Evolutionary conservation across 2,329 filamentous ascomycete species (phyloP), one percentile per base, ranked within the genome.

Genomic region (Pestalotiopsis fici): DNA sequence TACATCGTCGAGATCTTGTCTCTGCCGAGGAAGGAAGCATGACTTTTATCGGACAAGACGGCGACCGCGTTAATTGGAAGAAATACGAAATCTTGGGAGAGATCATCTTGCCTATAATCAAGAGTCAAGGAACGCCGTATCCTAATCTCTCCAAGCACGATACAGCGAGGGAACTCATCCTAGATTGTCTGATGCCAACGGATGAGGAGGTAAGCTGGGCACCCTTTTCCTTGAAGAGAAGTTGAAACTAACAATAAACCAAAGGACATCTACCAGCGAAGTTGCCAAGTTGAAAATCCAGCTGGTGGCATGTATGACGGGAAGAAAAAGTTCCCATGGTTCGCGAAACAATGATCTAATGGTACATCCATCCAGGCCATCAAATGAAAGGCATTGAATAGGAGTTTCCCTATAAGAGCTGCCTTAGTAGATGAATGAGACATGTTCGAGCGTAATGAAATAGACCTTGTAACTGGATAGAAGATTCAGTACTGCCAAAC

Each of bases 61-160:
- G 85, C 70, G 88, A 93, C 70, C 86, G 93, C 64, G 93, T 99
- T 77, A 98, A 98, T 78, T 99, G 96, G 96, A 94, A 92, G 80
- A 99, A 99, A 78, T 99, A 98, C 74, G 95, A 98, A 79, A 91
- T 99, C 37, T 90, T 98, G 80, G 95, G 95, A 6, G 95, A 98
- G 73, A 93, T 98, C 4, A 87, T 98, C 65, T 85, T 98, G 68
- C 92, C 93, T 2, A 90, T 99, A 65, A 97, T 98, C 87, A 92
- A 91, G 80, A 97, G 95, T 74, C 95, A 98, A 79, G 92, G 93
- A 65, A 90, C 90, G 61, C 90, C 94, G 4, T 98, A 98, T 74
- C 88, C 89, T 28, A 91, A 90, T 69, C 82, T 95, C 69, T 83
- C 84, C 39, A 90, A 86, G 74, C 90, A 92, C 73, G 91, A 95